These are phyloP conservation scores for Aristolochia contorta DNA, from an alignment of 164 flowering plant species.

Conservation along the genomic window DNA sequence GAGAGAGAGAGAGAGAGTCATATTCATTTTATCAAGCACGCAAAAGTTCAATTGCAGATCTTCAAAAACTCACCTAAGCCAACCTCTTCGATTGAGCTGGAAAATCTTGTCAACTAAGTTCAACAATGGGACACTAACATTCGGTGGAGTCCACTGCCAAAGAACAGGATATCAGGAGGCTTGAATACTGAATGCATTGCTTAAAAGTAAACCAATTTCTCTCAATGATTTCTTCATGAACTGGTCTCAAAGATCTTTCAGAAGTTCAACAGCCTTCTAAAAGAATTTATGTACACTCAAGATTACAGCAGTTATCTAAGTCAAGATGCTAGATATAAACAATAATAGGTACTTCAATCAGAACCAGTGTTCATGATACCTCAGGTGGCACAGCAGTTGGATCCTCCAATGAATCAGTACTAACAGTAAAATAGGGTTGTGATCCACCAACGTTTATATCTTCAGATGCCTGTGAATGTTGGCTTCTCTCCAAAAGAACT, in stretches of 20 bases:
- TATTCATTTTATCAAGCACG: constrained; percentile 1
- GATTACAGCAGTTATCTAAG: too few relatives aligned
- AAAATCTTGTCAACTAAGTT: constrained; percentile 89
- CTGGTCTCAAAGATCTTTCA: too few relatives aligned
- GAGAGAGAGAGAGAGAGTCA: background rate
- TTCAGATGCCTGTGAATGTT: constrained; percentile 13
- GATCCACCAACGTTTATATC: background rate
- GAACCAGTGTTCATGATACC: too few relatives aligned
- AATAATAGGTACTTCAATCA: too few relatives aligned
- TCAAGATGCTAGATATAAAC: too few relatives aligned
- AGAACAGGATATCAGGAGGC: background rate
- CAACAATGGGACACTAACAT: constrained; percentile 81
- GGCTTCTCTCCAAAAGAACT: constrained; percentile 25
- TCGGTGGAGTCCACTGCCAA: constrained; percentile 94
- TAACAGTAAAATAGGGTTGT: too few relatives aligned
- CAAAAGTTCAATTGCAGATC: background rate
- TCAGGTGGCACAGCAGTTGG: too few relatives aligned
- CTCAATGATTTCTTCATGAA: too few relatives aligned
- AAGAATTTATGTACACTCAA: too few relatives aligned
- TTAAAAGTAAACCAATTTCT: too few relatives aligned
- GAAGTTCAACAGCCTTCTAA: too few relatives aligned
- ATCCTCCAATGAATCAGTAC: too few relatives aligned
- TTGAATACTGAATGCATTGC: background rate
- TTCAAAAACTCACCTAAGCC: constrained; percentile 66
- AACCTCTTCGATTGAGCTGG: constrained; percentile 95